A percentile compares a stretch with the other conserved stretches of the same genome.
phyloP scores from a whole-genome alignment of 345 rosid genomes.

The Salix suchowensis region DNA sequence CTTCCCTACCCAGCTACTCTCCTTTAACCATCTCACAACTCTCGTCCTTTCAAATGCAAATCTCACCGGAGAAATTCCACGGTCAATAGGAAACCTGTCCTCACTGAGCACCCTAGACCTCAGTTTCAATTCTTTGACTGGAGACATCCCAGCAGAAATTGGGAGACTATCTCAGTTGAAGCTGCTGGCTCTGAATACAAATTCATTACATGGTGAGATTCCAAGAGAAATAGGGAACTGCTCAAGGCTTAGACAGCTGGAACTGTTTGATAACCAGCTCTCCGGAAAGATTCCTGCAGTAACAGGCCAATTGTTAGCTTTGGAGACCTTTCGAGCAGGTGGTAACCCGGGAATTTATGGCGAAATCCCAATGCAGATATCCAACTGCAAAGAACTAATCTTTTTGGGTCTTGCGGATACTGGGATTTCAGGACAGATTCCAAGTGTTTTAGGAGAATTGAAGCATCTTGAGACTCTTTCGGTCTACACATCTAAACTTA shows the following conservation, averaged over 20 bases:
- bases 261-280: slow-evolving; percentile 56
- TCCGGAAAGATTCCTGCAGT: slow-evolving; percentile 53
- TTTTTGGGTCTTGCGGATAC: slow-evolving; percentile 70
- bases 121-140: slow-evolving; percentile 52
- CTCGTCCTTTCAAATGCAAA: slow-evolving; percentile 50
- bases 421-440: slow-evolving; percentile 52
- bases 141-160: slow-evolving; percentile 46
- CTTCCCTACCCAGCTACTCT: slow-evolving; percentile 48
- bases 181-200: slow-evolving; percentile 45
- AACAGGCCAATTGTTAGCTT: slow-evolving; percentile 35
- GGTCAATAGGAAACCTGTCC: slow-evolving; percentile 45
- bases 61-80: slow-evolving; percentile 53
- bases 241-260: slow-evolving; percentile 43
- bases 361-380: slow-evolving; percentile 53
- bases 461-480: slow-evolving; percentile 54
- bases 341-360: slow-evolving; percentile 58
- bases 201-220: slow-evolving; percentile 37
- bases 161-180: slow-evolving; percentile 39
- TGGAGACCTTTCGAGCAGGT: slow-evolving; percentile 56
- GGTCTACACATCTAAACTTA: slow-evolving; percentile 54
- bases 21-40: slow-evolving; percentile 39
- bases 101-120: slow-evolving; percentile 49
- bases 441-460: slow-evolving; percentile 49
- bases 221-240: slow-evolving; percentile 52
- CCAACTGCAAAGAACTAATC: slow-evolving; percentile 42